Conservation (phyloP, 768 basidiomycete genomes). For the Lenzites betulinus region DNA sequence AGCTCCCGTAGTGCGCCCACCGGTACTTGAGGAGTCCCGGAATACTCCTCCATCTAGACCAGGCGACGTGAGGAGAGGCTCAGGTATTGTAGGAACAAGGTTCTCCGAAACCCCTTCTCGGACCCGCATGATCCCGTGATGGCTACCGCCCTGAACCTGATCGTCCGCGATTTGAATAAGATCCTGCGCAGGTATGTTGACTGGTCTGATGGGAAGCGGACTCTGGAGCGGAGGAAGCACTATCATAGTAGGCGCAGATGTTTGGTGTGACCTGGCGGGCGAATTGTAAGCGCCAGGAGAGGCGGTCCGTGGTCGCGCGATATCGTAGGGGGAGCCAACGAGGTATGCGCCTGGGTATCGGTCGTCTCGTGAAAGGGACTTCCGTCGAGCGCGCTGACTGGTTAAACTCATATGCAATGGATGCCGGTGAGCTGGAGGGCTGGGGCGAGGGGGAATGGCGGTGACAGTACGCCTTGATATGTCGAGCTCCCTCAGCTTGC, state of each 20-base stretch:
- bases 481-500: constrained; percentile 17
- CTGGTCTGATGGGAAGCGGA: no score
- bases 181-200: no score
- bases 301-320: constrained; percentile 10
- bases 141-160: neutral
- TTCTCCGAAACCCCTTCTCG: neutral
- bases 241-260: constrained; percentile 10
- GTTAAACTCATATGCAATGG: neutral
- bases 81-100: constrained; percentile 15
- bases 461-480: constrained; percentile 21
- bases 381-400: constrained; percentile 5
- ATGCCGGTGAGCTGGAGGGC: neutral
- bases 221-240: constrained; percentile 1
- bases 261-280: neutral
- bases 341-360: constrained; percentile 2
- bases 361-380: constrained; percentile 15
- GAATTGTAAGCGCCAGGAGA: constrained; percentile 1
- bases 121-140: constrained; percentile 7
- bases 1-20: constrained; percentile 47
- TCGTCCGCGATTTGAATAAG: neutral
- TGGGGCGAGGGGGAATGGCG: no score
- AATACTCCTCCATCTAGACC: constrained; percentile 62
- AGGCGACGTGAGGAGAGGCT: constrained; percentile 35
- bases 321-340: constrained; percentile 16
- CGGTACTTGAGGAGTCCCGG: constrained; percentile 57